These are phyloP conservation scores for Phytophthora citrophthora DNA, from an alignment of 352 stramenopile genomes.

Conservation along the genomic window DNA sequence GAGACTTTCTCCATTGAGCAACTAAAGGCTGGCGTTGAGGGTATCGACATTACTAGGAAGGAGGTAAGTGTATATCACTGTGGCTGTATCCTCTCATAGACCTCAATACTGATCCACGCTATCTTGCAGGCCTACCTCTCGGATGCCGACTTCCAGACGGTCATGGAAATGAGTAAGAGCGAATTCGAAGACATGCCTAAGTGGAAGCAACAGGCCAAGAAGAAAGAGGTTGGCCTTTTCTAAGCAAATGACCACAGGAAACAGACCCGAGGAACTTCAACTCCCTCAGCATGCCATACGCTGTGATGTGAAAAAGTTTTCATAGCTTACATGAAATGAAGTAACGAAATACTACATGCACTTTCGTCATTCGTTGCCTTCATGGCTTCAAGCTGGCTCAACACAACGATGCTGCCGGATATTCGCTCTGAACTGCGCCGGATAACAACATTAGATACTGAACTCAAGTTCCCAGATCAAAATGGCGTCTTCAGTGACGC, in stretches of 20 bases:
- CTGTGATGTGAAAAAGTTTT: slow-evolving; percentile 15
- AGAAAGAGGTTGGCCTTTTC: slow-evolving; percentile 89
- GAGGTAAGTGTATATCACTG: slow-evolving; percentile 49
- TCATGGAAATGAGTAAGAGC: slow-evolving; percentile 67
- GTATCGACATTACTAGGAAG: slow-evolving; percentile 77
- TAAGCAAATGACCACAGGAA: slow-evolving; percentile 40
- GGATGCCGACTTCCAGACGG: slow-evolving; percentile 76
- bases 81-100: slow-evolving; percentile 21
- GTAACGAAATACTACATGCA: slow-evolving; percentile 28
- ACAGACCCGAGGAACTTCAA: not conserved
- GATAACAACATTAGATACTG: slow-evolving; percentile 11
- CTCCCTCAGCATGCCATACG: not conserved
- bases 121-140: slow-evolving; percentile 61
- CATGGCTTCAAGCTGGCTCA: slow-evolving; percentile 15
- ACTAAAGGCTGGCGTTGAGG: slow-evolving; percentile 73
- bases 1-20: slow-evolving; percentile 72
- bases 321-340: slow-evolving; percentile 34
- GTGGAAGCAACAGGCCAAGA: slow-evolving; percentile 90
- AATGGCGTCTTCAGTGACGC: slow-evolving; percentile 17
- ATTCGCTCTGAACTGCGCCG: slow-evolving; percentile 14
- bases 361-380: slow-evolving; percentile 2
- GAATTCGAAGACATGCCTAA: slow-evolving; percentile 78
- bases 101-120: slow-evolving; percentile 30
- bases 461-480: slow-evolving; percentile 17
- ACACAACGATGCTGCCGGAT: slow-evolving; percentile 6